Percentiles rank a stretch among this genome's conserved stretches.
These are phyloP conservation scores for Glarea lozoyensis DNA, from an alignment of 495 filamentous ascomycete genomes.

Conservation along the genomic window DNA sequence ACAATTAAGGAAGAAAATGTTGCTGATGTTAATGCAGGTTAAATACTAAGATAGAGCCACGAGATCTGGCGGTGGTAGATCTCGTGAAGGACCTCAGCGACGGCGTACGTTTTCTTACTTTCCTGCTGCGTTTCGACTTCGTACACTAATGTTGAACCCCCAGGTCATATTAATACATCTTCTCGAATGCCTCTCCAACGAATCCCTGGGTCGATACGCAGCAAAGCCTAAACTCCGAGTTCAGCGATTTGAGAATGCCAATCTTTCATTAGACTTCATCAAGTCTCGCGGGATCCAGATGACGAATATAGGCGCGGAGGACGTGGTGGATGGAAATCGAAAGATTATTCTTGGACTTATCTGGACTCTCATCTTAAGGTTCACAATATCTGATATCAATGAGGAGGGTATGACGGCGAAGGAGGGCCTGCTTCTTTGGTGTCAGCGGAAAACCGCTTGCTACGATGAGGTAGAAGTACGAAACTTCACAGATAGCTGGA, in stretches of 20 bases:
- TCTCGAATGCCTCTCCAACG: slow-evolving; percentile 86
- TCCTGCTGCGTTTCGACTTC: background rate
- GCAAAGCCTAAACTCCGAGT: slow-evolving; percentile 91
- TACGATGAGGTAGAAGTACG: slow-evolving; percentile 93
- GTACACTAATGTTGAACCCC: background rate
- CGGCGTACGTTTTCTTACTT: slow-evolving; percentile 79
- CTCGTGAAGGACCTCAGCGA: slow-evolving; percentile 83
- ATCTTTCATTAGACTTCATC: slow-evolving; percentile 88
- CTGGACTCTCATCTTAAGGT: slow-evolving; percentile 94
- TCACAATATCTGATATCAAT: slow-evolving; percentile 98
- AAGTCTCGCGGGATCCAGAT: slow-evolving; percentile 85
- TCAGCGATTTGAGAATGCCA: slow-evolving; percentile 97
- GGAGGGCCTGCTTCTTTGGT: slow-evolving; percentile 92
- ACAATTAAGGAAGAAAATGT: background rate
- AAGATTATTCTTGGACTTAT: slow-evolving; percentile 97
- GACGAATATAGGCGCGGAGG: slow-evolving; percentile 97
- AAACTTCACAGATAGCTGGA: slow-evolving; percentile 94
- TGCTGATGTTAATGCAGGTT: slow-evolving; percentile 51
- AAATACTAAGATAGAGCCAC: slow-evolving; percentile 81
- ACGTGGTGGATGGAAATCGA: slow-evolving; percentile 94
- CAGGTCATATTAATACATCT: slow-evolving; percentile 92
- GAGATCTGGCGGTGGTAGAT: slow-evolving; percentile 69
- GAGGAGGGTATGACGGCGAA: slow-evolving; percentile 97
- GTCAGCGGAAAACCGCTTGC: slow-evolving; percentile 95
- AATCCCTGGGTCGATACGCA: slow-evolving; percentile 94